Percentiles rank a stretch among this genome's conserved stretches.
These are phyloP conservation scores for Penicillium herquei DNA, from an alignment of 495 filamentous ascomycete species.

Conservation along the genomic window DNA sequence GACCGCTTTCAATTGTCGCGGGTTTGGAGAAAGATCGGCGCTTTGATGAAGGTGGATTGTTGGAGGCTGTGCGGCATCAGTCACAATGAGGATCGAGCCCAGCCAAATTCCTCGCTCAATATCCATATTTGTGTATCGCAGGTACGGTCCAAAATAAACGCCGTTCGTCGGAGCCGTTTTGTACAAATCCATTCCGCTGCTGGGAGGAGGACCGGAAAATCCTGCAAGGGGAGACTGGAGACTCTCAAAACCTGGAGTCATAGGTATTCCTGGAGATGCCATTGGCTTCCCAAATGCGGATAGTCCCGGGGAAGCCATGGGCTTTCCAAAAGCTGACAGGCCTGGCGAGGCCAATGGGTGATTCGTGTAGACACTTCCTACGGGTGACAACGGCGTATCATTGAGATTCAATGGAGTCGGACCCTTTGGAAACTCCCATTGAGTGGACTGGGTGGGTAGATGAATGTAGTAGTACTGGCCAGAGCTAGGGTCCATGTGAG, in stretches of 20 bases:
- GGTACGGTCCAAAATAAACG: constrained; percentile 97
- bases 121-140: constrained; percentile 97
- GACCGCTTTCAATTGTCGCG: constrained; percentile 79
- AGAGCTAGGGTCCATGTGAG: constrained; percentile 89
- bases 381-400: constrained; percentile 74
- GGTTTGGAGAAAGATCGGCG: constrained; percentile 87
- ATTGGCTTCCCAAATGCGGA: constrained; percentile 71
- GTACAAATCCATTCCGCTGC: constrained; percentile 85
- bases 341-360: constrained; percentile 73
- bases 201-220: constrained; percentile 81
- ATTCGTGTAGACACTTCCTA: constrained; percentile 69
- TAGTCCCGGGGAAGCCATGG: constrained; percentile 67
- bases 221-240: constrained; percentile 72
- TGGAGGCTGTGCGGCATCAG: constrained; percentile 88
- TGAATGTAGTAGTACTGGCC: constrained; percentile 99
- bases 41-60: constrained; percentile 96
- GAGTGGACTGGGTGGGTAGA: constrained; percentile 89
- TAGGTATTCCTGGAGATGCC: constrained; percentile 71
- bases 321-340: constrained; percentile 68
- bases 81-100: constrained; percentile 79
- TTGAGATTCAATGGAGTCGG: constrained; percentile 81
- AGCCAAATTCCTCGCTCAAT: constrained; percentile 88
- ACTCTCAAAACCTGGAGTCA: constrained; percentile 71
- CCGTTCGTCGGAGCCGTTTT: constrained; percentile 91
- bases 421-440: constrained; percentile 97